Conservation (phyloP, 768 basidiomycete genomes). For the Tricholoma flavovirens region DNA sequence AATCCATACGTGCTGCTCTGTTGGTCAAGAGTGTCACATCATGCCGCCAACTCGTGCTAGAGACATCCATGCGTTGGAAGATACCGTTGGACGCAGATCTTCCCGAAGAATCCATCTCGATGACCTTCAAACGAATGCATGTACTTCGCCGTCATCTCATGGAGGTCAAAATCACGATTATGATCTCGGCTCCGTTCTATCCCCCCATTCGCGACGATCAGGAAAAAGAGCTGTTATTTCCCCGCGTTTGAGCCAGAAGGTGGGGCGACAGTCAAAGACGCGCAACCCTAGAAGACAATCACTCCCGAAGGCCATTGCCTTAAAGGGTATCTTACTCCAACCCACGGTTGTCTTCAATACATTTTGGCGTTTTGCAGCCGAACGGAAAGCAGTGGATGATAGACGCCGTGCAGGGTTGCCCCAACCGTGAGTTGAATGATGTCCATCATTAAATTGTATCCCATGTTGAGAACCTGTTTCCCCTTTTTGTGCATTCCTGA, state of each 20-base stretch:
- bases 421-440: conserved; percentile 49
- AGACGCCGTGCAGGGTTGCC: conserved; percentile 43
- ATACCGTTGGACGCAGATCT: neutral
- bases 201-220: neutral
- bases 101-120: neutral
- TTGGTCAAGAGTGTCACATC: neutral
- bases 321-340: conserved; percentile 33
- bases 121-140: neutral
- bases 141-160: neutral
- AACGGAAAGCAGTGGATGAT: conserved; percentile 53
- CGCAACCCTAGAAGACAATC: neutral
- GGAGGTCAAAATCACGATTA: neutral
- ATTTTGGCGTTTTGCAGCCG: conserved; percentile 53
- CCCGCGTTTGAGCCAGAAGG: neutral
- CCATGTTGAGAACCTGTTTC: conserved; percentile 3
- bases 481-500: neutral
- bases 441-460: conserved; percentile 4
- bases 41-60: conserved; percentile 7
- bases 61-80: neutral
- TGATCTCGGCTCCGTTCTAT: neutral
- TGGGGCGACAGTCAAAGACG: neutral
- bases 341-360: conserved; percentile 55
- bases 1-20: neutral
- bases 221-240: neutral
- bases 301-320: conserved; percentile 20